These are phyloP conservation scores for Phytopythium montanum DNA, from an alignment of 352 stramenopile species.

Conservation along the genomic window DNA sequence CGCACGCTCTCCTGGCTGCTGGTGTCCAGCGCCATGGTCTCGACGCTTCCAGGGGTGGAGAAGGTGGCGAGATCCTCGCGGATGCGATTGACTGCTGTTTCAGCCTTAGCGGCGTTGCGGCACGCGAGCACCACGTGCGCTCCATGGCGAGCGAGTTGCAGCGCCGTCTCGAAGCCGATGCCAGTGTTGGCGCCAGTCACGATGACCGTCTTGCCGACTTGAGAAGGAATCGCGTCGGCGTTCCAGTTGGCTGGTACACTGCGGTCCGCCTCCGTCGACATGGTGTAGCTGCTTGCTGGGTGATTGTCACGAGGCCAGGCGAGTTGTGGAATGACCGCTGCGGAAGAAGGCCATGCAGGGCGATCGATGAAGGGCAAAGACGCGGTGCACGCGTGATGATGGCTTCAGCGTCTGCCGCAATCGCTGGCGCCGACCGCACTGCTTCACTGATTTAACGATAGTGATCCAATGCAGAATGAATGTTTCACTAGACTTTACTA, in stretches of 20 bases:
- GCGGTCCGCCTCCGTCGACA: not conserved
- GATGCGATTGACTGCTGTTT: not conserved
- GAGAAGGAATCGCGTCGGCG: constrained; percentile 25
- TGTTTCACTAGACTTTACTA: too few species aligned
- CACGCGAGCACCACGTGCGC: constrained; percentile 17
- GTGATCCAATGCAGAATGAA: too few species aligned
- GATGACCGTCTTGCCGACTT: constrained; percentile 55
- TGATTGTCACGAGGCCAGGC: too few species aligned
- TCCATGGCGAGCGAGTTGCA: constrained; percentile 44
- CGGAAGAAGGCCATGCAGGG: too few species aligned
- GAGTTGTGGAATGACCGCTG: too few species aligned
- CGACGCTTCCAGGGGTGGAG: constrained; percentile 12
- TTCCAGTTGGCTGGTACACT: constrained; percentile 14
- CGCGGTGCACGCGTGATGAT: too few species aligned
- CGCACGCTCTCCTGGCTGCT: constrained; percentile 33
- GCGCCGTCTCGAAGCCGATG: constrained; percentile 68
- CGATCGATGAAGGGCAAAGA: not conserved
- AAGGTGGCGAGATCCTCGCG: not conserved
- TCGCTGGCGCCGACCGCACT: too few species aligned
- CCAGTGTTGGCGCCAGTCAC: constrained; percentile 75
- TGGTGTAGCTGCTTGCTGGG: too few species aligned
- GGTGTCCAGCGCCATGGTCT: constrained; percentile 54
- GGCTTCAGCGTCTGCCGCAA: too few species aligned
- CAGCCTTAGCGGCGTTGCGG: constrained; percentile 29
- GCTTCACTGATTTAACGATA: too few species aligned